Conservation (phyloP, 257 asterid species). For the Cynanchum wilfordii region DNA sequence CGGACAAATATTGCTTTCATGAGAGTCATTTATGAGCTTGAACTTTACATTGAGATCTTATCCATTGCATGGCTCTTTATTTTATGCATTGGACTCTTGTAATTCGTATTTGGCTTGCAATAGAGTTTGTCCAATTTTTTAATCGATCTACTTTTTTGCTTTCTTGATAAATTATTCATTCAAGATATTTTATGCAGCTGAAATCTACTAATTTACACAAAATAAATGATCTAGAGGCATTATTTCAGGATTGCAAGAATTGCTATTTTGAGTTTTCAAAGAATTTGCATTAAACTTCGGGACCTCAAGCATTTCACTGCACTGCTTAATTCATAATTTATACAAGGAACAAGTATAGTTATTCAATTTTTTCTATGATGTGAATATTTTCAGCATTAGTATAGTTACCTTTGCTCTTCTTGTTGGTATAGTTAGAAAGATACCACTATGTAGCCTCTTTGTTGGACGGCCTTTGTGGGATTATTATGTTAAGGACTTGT, state of each 20-base stretch:
- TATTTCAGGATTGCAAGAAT: not conserved
- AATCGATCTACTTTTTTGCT: not conserved
- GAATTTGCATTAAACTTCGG: not conserved
- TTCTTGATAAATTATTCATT: not conserved
- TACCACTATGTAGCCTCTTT: not conserved
- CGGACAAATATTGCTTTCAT: not conserved
- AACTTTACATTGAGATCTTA: not conserved
- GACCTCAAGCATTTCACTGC: not conserved
- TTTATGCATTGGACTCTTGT: not conserved
- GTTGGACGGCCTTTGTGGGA: not conserved
- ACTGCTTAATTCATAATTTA: not conserved
- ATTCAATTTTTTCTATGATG: not conserved
- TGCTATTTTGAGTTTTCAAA: not conserved
- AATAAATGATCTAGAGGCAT: not conserved
- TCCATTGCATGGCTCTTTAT: not conserved
- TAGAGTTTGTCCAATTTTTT: not conserved
- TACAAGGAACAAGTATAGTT: not conserved
- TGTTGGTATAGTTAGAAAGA: not conserved
- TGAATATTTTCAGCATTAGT: not conserved
- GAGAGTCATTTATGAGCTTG: not conserved
- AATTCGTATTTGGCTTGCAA: not conserved
- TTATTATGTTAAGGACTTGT: not conserved
- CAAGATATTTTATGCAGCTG: not conserved
- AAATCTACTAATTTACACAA: not conserved
- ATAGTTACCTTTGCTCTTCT: not conserved